Evolutionary conservation across 192 early-diverging fungal genomes (phyloP), one percentile per base, ranked within the genome.

Genomic region (Backusella luteola): DNA sequence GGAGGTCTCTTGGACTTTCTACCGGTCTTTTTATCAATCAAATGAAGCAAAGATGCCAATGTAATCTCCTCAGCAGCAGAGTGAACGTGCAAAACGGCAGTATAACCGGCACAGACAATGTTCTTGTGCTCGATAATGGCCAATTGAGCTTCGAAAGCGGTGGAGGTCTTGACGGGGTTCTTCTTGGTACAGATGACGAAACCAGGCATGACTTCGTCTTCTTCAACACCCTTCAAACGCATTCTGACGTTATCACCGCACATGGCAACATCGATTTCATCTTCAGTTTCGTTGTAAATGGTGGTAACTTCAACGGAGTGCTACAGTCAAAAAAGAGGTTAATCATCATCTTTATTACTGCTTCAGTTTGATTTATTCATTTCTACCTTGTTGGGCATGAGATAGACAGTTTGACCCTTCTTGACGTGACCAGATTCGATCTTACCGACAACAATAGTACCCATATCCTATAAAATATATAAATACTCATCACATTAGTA

Each of bases 51-150:
- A 59, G 89, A 87, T 42, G 90, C 79, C 53, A 99, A 77, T 4
- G 90, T 89, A 36, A 98, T 89, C 84, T 99, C 98, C 83, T 99
- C 97, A 49, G 90, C 87, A 9, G 88, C 89, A 35, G 93, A 89
- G 80, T 99, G 97, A 29, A 94, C 89, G 78, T 99, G 98, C 78
- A 98, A 87, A 15, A 99, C 94, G 12, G 95, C 94, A 67, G 87
- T 93, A 87, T 95, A 98, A 38, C 98, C 98, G 34, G 98, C 96
- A 71, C 94, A 94, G 56, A 99, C 95, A 80, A 99, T 98, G 86
- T 92, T 96, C 85, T 95, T 94, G 81, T 93, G 93, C 63, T 99
- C 98, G 69, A 97, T 85, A 75, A 99, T 96, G 36, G 90, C 90
- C 32, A 99, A 73, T 75, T 95, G 92, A 14, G 95, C 95, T 73